phyloP scores from a whole-genome alignment of 768 basidiomycete genomes.

The Lactifluus hygrophoroides region DNA sequence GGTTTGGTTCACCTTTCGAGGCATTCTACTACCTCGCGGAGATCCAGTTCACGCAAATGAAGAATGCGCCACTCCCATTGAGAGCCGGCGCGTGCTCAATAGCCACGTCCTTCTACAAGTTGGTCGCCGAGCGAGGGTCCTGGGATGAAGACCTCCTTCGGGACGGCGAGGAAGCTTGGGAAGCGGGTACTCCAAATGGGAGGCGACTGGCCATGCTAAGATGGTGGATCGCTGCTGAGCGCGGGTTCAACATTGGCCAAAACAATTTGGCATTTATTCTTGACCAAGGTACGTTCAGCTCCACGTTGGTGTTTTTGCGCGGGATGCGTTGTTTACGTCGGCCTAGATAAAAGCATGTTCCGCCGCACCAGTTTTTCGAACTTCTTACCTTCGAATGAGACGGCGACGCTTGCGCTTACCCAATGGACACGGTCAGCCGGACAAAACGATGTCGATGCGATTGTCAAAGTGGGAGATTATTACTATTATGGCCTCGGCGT shows the following conservation, averaged over 20 bases:
- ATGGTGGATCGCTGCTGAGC: conserved; percentile 93
- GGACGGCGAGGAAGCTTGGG: conserved; percentile 75
- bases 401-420: conserved; percentile 74
- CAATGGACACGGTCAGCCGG: conserved; percentile 94
- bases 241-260: conserved; percentile 87
- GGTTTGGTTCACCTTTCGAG: conserved; percentile 87
- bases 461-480: conserved; percentile 98
- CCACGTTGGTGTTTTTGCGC: not conserved
- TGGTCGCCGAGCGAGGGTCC: conserved; percentile 85
- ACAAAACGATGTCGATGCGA: conserved; percentile 91
- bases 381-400: conserved; percentile 68
- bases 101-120: conserved; percentile 89
- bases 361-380: conserved; percentile 62
- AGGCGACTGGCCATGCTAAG: conserved; percentile 80
- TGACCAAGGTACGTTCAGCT: conserved; percentile 64
- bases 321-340: not conserved
- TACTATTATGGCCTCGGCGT: conserved; percentile 89
- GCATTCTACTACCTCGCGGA: conserved; percentile 90
- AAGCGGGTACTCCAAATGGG: conserved; percentile 56
- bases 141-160: conserved; percentile 74
- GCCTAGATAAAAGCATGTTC: conserved; percentile 59
- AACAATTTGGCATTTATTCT: conserved; percentile 90
- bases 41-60: conserved; percentile 58
- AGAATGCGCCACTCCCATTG: conserved; percentile 38
- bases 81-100: conserved; percentile 75